Evolutionary conservation across 192 early-diverging fungal species (phyloP).

Genomic region (Coemansia aciculifera): DNA sequence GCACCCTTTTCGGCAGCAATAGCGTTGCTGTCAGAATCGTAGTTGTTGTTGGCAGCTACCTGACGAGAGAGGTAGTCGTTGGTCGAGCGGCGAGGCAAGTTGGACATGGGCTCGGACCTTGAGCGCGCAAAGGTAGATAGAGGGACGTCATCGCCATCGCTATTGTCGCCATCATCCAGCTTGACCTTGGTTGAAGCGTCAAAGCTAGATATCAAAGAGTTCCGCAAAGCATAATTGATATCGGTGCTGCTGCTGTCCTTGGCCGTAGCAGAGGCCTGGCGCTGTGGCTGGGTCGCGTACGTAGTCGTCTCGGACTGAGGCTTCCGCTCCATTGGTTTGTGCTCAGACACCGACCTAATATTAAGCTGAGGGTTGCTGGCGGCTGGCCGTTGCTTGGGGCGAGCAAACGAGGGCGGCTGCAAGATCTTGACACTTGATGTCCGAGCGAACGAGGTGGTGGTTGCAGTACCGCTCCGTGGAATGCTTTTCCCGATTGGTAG

Average conservation of each 20-base stretch:
- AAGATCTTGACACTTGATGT: slow-evolving; percentile 48
- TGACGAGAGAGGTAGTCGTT: slow-evolving; percentile 8
- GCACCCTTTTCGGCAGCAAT: neutral
- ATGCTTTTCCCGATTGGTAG: slow-evolving; percentile 35
- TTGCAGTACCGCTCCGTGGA: slow-evolving; percentile 30
- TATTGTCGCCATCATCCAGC: slow-evolving; percentile 10
- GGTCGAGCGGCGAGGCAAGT: slow-evolving; percentile 10
- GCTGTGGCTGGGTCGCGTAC: neutral
- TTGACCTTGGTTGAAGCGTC: slow-evolving; percentile 11
- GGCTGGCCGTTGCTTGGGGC: slow-evolving; percentile 19
- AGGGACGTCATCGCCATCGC: slow-evolving; percentile 46
- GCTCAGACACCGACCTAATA: neutral
- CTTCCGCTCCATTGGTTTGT: neutral
- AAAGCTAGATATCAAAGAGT: slow-evolving; percentile 37
- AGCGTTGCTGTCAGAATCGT: neutral
- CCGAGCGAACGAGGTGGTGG: slow-evolving; percentile 1
- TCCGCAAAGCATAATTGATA: slow-evolving; percentile 36
- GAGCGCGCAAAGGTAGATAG: slow-evolving; percentile 41
- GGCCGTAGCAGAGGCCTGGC: neutral
- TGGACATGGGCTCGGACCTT: slow-evolving; percentile 33
- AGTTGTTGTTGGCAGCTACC: slow-evolving; percentile 12
- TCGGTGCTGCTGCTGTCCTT: neutral
- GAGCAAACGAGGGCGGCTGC: slow-evolving; percentile 40
- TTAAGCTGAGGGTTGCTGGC: slow-evolving; percentile 7
- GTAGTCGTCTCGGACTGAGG: neutral